Percentiles rank a stretch among this genome's conserved stretches.
Evolutionary conservation across 202 grass and related monocot species (phyloP).

Genomic region (Thinopyrum obtusiflorum): DNA sequence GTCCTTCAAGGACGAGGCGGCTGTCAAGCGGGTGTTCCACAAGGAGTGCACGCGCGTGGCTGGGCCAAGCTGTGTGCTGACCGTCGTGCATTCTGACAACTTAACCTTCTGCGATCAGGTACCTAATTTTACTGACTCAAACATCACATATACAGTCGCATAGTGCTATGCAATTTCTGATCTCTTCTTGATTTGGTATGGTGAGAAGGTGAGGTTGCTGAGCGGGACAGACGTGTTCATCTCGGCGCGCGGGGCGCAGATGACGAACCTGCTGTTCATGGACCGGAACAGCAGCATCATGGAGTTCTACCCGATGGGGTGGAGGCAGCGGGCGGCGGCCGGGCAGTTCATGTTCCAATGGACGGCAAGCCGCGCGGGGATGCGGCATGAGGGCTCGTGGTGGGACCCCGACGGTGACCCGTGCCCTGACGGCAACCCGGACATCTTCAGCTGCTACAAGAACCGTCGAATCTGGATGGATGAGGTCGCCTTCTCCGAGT

Average conservation of each 20-base stretch:
- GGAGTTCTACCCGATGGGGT: conserved; percentile 73
- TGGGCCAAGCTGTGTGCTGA: conserved; percentile 30
- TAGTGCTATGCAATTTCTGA: background rate
- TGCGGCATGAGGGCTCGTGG: conserved; percentile 72
- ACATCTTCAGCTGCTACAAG: conserved; percentile 46
- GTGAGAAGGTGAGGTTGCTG: conserved; percentile 45
- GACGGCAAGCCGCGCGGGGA: conserved; percentile 45
- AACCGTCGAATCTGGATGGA: conserved; percentile 48
- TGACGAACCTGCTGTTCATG: conserved; percentile 75
- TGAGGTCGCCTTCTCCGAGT: conserved; percentile 49
- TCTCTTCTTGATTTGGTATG: background rate
- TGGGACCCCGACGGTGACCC: conserved; percentile 42
- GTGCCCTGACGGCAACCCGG: background rate
- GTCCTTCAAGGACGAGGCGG: conserved; percentile 62
- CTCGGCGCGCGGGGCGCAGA: conserved; percentile 59
- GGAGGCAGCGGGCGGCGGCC: conserved; percentile 42
- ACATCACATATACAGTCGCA: background rate
- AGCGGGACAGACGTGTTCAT: conserved; percentile 61
- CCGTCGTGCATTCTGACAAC: conserved; percentile 32
- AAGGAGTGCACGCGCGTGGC: conserved; percentile 33
- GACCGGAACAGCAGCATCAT: conserved; percentile 59
- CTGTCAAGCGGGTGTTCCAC: conserved; percentile 39
- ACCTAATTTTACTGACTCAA: background rate
- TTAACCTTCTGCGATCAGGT: conserved; percentile 70
- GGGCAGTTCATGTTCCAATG: conserved; percentile 61